Evolutionary conservation across 164 flowering plant species (phyloP).

Genomic region (Vitis vinifera): ASM3070453v1 NC_081822.1:864001-864500

Average conservation of each 20-base stretch:
- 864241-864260: conserved; percentile 59
- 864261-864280: conserved; percentile 56
- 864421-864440: too few relatives aligned
- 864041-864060: not conserved
- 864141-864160: not conserved
- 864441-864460: too few relatives aligned
- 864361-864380: conserved; percentile 55
- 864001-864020: too few relatives aligned
- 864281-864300: conserved; percentile 61
- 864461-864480: too few relatives aligned
- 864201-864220: conserved; percentile 27
- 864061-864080: not conserved
- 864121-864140: not conserved
- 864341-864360: conserved; percentile 56
- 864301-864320: conserved; percentile 59
- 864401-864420: conserved; percentile 48
- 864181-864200: not conserved
- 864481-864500: too few relatives aligned
- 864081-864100: not conserved
- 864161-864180: not conserved
- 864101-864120: not conserved
- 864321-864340: conserved; percentile 40
- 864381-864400: conserved; percentile 47
- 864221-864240: conserved; percentile 46
- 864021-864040: not conserved